Conservation (phyloP, 2,329 filamentous ascomycete species). For the Sodiomyces alkalinus region DNA sequence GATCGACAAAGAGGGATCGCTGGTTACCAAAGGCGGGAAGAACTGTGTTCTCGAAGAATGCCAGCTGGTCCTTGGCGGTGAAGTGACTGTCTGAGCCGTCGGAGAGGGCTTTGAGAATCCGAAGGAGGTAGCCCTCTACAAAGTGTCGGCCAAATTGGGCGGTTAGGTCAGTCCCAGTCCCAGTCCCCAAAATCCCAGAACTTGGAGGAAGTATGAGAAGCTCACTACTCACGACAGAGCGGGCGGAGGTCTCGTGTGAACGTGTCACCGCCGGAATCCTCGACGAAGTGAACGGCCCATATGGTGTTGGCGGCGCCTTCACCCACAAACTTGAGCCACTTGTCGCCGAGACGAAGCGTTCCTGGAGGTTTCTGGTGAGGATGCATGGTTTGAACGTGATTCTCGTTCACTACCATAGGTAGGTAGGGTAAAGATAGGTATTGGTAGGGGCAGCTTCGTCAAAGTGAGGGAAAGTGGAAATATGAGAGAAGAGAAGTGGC, state of each 20-base stretch:
- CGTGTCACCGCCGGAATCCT: slow-evolving; percentile 19
- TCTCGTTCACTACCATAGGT: too few relatives aligned
- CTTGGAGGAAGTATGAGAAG: too few relatives aligned
- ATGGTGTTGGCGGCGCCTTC: slow-evolving; percentile 71
- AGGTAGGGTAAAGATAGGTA: too few relatives aligned
- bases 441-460: too few relatives aligned
- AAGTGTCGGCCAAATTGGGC: too few relatives aligned
- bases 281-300: slow-evolving; percentile 4
- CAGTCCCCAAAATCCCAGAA: too few relatives aligned
- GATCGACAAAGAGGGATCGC: slow-evolving; percentile 34
- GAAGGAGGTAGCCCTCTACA: slow-evolving; percentile 2
- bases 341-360: slow-evolving; percentile 1
- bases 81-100: slow-evolving; percentile 17
- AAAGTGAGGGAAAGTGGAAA: too few relatives aligned
- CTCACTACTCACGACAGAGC: background rate
- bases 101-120: slow-evolving; percentile 1
- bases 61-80: slow-evolving; percentile 21
- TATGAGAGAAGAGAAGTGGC: too few relatives aligned
- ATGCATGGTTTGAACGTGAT: too few relatives aligned
- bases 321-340: slow-evolving; percentile 24
- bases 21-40: slow-evolving; percentile 33
- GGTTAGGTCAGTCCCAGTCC: too few relatives aligned
- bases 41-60: slow-evolving; percentile 36
- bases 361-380: background rate
- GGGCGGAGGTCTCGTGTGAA: background rate